These are phyloP conservation scores for Helotiales sp. DNA, from an alignment of 2,329 filamentous ascomycete genomes.

Conservation along the genomic window DNA sequence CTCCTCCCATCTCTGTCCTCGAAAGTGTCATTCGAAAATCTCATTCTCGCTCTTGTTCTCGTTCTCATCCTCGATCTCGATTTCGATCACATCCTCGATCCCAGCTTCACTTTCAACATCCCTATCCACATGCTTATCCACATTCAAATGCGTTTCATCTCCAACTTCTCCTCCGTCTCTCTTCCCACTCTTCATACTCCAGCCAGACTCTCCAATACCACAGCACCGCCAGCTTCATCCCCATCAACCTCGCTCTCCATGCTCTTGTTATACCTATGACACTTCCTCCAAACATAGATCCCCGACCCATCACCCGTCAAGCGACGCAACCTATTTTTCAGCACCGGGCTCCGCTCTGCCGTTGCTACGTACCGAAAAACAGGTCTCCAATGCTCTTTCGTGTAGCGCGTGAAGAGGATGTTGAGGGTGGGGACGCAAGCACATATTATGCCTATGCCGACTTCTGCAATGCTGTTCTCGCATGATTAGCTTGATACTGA, in stretches of 20 bases:
- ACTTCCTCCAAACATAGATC: neutral
- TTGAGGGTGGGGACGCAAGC: conserved; percentile 40
- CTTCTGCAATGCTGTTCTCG: conserved; percentile 30
- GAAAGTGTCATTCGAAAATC: neutral
- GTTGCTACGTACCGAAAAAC: neutral
- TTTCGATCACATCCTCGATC: neutral
- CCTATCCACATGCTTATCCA: neutral
- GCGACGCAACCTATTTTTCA: neutral
- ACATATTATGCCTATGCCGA: conserved; percentile 39
- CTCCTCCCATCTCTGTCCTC: neutral
- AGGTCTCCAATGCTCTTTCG: neutral
- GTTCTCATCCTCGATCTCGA: neutral
- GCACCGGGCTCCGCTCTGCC: neutral
- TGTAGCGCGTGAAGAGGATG: conserved; percentile 26
- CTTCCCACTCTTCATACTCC: neutral
- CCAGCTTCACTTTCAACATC: neutral
- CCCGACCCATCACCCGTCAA: neutral
- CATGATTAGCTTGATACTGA: conserved; percentile 1
- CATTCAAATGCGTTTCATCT: neutral
- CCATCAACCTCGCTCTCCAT: neutral
- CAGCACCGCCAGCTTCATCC: neutral
- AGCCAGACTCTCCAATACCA: neutral
- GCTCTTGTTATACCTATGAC: neutral
- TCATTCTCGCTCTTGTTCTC: too few species aligned
- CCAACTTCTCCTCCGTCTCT: neutral